Conservation (phyloP, 768 basidiomycete genomes). For the Boletus rubropictus region DNA sequence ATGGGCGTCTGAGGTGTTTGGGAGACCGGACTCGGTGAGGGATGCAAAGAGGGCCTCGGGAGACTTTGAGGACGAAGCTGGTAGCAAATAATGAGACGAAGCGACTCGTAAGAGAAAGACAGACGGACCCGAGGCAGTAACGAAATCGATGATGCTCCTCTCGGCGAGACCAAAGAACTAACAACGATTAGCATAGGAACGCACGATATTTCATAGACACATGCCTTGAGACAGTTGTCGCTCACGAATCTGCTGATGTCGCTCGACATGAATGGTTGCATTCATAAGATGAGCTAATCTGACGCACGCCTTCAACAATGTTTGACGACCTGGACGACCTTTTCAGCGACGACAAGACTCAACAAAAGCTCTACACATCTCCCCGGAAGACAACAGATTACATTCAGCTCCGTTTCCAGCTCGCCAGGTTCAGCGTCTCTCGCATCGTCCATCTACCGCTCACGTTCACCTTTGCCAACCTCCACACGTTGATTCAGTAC, state of each 20-base stretch:
- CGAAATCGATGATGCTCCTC: slow-evolving; percentile 78
- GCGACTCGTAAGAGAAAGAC: background rate
- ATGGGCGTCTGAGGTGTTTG: slow-evolving; percentile 75
- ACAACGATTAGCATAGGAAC: background rate
- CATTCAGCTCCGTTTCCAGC: slow-evolving; percentile 29
- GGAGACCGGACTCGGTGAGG: slow-evolving; percentile 73
- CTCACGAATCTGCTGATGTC: slow-evolving; percentile 68
- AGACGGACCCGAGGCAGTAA: slow-evolving; percentile 72
- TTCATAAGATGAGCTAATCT: background rate
- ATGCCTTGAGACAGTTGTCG: slow-evolving; percentile 68
- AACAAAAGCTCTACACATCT: slow-evolving; percentile 1
- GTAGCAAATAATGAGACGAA: slow-evolving; percentile 1
- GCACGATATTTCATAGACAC: slow-evolving; percentile 14
- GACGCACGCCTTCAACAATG: slow-evolving; percentile 4
- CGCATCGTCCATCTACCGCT: slow-evolving; percentile 22
- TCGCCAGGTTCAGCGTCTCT: slow-evolving; percentile 24
- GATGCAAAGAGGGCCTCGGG: slow-evolving; percentile 72
- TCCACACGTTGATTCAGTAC: slow-evolving; percentile 26
- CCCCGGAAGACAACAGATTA: slow-evolving; percentile 16
- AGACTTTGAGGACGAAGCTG: slow-evolving; percentile 77
- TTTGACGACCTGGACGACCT: slow-evolving; percentile 1
- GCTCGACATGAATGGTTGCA: slow-evolving; percentile 43
- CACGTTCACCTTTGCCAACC: slow-evolving; percentile 29
- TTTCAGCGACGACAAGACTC: background rate
- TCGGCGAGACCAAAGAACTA: slow-evolving; percentile 84